These are phyloP conservation scores for Thielaviopsis punctulata DNA, from an alignment of 2,329 filamentous ascomycete genomes.

Conservation along the genomic window DNA sequence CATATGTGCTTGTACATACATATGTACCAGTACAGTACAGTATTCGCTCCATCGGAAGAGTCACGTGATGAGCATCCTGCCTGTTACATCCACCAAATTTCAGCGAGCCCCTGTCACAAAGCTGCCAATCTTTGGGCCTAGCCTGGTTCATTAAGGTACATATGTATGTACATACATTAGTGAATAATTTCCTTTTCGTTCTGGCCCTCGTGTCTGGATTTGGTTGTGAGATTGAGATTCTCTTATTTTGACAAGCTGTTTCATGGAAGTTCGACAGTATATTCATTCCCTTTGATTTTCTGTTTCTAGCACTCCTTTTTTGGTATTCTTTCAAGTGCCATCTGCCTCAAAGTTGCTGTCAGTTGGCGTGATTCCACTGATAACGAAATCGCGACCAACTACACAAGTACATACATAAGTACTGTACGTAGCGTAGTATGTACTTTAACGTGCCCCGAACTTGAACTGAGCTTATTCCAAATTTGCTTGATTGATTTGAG, in stretches of 20 bases:
- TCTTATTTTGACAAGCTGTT: neutral
- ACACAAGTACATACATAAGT: no score
- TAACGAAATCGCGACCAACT: neutral
- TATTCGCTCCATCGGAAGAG: no score
- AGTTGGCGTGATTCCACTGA: neutral
- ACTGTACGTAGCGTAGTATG: no score
- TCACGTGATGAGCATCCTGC: neutral
- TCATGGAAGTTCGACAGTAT: neutral
- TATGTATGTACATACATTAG: neutral
- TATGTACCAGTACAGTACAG: no score
- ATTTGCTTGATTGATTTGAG: slow-evolving; percentile 7
- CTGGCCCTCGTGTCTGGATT: slow-evolving; percentile 5
- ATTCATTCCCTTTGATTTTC: neutral
- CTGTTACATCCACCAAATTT: neutral
- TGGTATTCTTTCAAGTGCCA: neutral
- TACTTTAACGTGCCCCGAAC: neutral
- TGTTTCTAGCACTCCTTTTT: neutral
- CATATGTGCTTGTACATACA: no score
- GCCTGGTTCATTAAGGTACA: neutral
- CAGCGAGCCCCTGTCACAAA: neutral
- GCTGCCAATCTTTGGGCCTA: neutral
- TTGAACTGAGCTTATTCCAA: neutral
- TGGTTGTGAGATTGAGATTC: neutral
- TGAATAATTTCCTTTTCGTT: slow-evolving; percentile 2
- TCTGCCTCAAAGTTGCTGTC: neutral